Conservation (phyloP, 2,329 filamentous ascomycete species). For the Arthroderma sp. region DNA sequence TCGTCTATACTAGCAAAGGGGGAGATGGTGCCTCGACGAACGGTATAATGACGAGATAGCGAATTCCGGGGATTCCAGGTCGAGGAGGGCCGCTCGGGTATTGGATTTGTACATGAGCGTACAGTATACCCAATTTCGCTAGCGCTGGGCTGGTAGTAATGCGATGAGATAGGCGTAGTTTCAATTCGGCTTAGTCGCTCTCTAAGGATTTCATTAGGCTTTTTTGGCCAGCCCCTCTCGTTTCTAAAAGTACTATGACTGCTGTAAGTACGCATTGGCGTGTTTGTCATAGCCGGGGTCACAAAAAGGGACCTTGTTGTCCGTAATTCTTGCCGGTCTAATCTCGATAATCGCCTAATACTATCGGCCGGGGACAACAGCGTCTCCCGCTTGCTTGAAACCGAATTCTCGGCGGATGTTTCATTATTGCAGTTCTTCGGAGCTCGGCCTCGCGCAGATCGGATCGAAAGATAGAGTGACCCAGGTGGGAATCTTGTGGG, state of each 20-base stretch:
- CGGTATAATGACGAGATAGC: not conserved
- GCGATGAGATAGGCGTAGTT: slow-evolving; percentile 5
- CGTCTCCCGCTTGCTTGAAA: not conserved
- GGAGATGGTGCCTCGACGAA: not conserved
- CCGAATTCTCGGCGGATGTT: slow-evolving; percentile 3
- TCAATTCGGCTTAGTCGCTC: slow-evolving; percentile 8
- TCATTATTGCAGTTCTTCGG: slow-evolving; percentile 1
- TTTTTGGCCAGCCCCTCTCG: not conserved
- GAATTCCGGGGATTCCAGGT: not conserved
- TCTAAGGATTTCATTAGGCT: slow-evolving; percentile 7
- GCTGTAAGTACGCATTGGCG: slow-evolving; percentile 5
- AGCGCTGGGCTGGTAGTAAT: slow-evolving; percentile 4
- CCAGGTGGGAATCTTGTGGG: slow-evolving; percentile 4
- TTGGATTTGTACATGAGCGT: not conserved
- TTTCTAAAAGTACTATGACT: slow-evolving; percentile 4
- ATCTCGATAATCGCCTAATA: not conserved
- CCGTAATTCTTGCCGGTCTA: slow-evolving; percentile 1
- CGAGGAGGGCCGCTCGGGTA: not conserved
- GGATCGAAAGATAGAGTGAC: slow-evolving; percentile 8
- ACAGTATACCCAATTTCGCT: not conserved
- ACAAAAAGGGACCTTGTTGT: slow-evolving; percentile 1
- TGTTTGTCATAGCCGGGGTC: not conserved
- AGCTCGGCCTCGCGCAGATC: slow-evolving; percentile 6
- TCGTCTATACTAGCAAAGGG: slow-evolving; percentile 4
- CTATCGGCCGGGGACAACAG: not conserved